These are phyloP conservation scores for Scenedesmus sp. DNA, from an alignment of 163 green algal genomes.

Conservation along the genomic window DNA sequence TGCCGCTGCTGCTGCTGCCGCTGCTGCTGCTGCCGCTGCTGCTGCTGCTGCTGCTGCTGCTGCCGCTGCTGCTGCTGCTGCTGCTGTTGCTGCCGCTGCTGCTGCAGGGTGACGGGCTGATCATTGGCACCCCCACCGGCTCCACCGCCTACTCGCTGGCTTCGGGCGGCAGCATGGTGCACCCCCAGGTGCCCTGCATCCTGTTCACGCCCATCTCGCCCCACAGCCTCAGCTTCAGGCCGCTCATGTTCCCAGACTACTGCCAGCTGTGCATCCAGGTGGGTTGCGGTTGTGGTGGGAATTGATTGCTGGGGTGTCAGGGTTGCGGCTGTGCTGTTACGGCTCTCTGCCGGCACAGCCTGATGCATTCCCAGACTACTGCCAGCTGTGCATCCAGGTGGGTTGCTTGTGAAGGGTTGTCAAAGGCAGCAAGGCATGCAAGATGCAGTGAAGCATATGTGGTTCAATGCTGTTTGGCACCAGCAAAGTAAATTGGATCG, in stretches of 20 bases:
- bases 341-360: slow-evolving; percentile 96
- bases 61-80: background rate
- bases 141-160: slow-evolving; percentile 96
- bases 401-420: too few relatives aligned
- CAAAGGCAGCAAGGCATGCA: too few relatives aligned
- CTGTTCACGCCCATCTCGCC: slow-evolving; percentile 99
- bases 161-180: slow-evolving; percentile 93
- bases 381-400: slow-evolving; percentile 87
- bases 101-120: slow-evolving; percentile 89
- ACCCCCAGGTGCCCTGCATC: slow-evolving; percentile 95
- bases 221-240: slow-evolving; percentile 94
- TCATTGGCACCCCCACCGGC: slow-evolving; percentile 97
- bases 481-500: too few relatives aligned
- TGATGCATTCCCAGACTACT: slow-evolving; percentile 95
- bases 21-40: background rate
- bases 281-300: background rate
- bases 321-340: slow-evolving; percentile 66
- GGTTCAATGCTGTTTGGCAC: too few relatives aligned
- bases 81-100: background rate
- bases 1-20: too few relatives aligned
- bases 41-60: background rate
- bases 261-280: slow-evolving; percentile 89
- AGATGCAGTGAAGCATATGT: too few relatives aligned
- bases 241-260: slow-evolving; percentile 95
- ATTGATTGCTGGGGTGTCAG: background rate